Percentiles rank a stretch among this genome's conserved stretches.
These are phyloP conservation scores for Arabidopsis thaliana DNA, from an alignment of 345 rosid species.

Conservation along the genomic window DNA sequence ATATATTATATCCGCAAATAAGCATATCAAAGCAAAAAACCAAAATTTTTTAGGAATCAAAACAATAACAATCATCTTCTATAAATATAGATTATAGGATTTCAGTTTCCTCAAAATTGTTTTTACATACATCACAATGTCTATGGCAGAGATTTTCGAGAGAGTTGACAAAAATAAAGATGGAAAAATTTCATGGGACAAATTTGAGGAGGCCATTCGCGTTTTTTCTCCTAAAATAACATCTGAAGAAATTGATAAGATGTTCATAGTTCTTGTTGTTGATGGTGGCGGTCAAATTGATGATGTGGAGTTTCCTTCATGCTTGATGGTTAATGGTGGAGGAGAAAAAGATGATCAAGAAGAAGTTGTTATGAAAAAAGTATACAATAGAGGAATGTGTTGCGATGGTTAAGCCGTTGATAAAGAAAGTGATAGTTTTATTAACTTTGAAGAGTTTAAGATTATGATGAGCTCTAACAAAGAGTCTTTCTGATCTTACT, in stretches of 20 bases:
- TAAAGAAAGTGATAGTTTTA: slow-evolving; percentile 11
- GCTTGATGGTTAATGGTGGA: background rate
- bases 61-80: background rate
- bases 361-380: background rate
- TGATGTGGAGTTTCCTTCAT: background rate
- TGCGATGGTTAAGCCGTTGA: slow-evolving; percentile 6
- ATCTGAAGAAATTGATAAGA: slow-evolving; percentile 16
- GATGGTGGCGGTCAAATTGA: slow-evolving; percentile 25
- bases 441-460: slow-evolving; percentile 12
- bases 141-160: background rate
- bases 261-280: slow-evolving; percentile 24
- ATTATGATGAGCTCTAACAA: slow-evolving; percentile 14
- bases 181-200: slow-evolving; percentile 37
- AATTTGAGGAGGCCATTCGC: slow-evolving; percentile 18
- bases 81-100: slow-evolving; percentile 18
- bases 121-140: background rate
- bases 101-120: background rate
- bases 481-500: background rate
- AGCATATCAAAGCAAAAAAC: background rate
- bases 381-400: slow-evolving; percentile 1
- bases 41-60: background rate
- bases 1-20: no score
- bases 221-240: slow-evolving; percentile 27
- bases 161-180: slow-evolving; percentile 31
- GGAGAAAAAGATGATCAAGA: background rate